These are phyloP conservation scores for Penicillium pancosmium DNA, from an alignment of 495 filamentous ascomycete genomes.

Conservation along the genomic window DNA sequence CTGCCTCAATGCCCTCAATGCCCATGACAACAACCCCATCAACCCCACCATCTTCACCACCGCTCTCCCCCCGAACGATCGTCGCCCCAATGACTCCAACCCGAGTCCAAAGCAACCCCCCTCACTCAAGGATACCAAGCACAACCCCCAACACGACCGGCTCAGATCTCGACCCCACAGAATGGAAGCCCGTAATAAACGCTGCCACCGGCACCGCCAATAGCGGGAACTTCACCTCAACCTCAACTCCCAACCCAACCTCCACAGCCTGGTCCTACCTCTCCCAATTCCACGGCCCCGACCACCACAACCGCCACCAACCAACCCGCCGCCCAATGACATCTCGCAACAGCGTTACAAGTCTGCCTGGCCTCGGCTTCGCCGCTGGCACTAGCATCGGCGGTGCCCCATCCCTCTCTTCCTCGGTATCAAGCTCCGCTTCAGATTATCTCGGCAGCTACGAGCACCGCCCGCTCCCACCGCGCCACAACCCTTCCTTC, in stretches of 20 bases:
- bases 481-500: conserved; percentile 46
- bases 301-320: conserved; percentile 16
- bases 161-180: conserved; percentile 58
- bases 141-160: conserved; percentile 39
- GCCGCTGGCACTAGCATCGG: not conserved
- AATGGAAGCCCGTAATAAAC: conserved; percentile 59
- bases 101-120: conserved; percentile 30
- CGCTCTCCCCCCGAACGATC: conserved; percentile 45
- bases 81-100: conserved; percentile 50
- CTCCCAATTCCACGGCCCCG: conserved; percentile 47
- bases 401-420: conserved; percentile 47
- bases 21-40: conserved; percentile 17
- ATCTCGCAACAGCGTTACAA: conserved; percentile 35
- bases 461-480: conserved; percentile 44
- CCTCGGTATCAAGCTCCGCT: conserved; percentile 44
- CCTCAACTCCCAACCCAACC: conserved; percentile 25
- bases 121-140: conserved; percentile 45
- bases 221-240: conserved; percentile 14
- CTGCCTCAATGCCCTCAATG: conserved; percentile 40
- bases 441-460: conserved; percentile 43
- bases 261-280: conserved; percentile 51
- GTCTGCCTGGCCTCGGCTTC: conserved; percentile 37
- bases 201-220: too few species aligned
- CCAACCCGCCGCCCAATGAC: conserved; percentile 30
- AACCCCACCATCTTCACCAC: conserved; percentile 37